A percentile compares a stretch with the other conserved stretches of the same genome.
phyloP scores from a whole-genome alignment of 2,329 filamentous ascomycete genomes.

The Metarhizium humberi region DNA sequence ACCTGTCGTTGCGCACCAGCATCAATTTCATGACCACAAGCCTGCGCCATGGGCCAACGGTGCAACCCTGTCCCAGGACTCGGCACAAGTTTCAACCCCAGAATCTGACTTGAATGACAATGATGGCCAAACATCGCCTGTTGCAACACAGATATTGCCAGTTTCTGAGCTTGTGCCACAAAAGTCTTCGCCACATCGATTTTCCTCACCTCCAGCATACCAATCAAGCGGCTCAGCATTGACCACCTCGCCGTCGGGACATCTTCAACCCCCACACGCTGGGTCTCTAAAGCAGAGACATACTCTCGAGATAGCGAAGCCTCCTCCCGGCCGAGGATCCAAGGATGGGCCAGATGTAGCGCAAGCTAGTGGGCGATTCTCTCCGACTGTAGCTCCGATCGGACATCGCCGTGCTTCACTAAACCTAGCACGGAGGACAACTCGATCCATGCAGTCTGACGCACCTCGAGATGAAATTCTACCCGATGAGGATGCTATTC shows the following conservation, averaged over 20 bases:
- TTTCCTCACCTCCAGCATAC: slow-evolving; percentile 56
- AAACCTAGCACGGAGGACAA: slow-evolving; percentile 69
- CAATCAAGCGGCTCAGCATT: slow-evolving; percentile 27
- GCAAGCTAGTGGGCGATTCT: slow-evolving; percentile 72
- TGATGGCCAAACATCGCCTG: background rate
- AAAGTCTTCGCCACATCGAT: slow-evolving; percentile 39
- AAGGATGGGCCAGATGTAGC: slow-evolving; percentile 60
- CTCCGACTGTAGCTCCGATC: slow-evolving; percentile 48
- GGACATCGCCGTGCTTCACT: slow-evolving; percentile 70
- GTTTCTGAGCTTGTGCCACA: slow-evolving; percentile 3
- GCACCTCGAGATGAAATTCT: slow-evolving; percentile 72
- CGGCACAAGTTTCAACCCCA: background rate
- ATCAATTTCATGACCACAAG: background rate
- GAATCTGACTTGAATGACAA: slow-evolving; percentile 2
- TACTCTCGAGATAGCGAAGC: slow-evolving; percentile 77
- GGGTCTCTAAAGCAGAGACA: slow-evolving; percentile 68
- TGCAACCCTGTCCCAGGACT: background rate
- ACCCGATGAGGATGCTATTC: slow-evolving; percentile 80
- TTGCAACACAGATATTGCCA: slow-evolving; percentile 1
- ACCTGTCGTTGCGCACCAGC: background rate
- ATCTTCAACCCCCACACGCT: slow-evolving; percentile 34
- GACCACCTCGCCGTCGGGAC: slow-evolving; percentile 37
- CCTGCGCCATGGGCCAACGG: slow-evolving; percentile 1
- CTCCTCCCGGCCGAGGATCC: slow-evolving; percentile 55
- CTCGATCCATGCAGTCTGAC: slow-evolving; percentile 79